Evolutionary conservation across 1,284 basidiomycete genomes (phyloP), one percentile per base, ranked within the genome.

Genomic region (Mycosarcoma mackinlayi): DNA sequence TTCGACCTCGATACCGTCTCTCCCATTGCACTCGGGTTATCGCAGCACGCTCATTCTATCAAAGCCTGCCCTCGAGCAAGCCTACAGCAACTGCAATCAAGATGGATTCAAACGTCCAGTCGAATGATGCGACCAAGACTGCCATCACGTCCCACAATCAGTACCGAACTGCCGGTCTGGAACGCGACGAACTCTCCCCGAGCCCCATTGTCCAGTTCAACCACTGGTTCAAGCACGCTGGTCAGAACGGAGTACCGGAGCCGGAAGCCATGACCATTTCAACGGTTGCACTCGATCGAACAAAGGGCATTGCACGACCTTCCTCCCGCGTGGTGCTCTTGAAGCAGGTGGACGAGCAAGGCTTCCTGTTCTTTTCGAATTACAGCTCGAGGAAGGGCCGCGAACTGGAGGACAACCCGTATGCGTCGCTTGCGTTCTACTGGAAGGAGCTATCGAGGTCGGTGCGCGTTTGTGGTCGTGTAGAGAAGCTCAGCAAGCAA

Each of bases 281-380:
- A n/a, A 80, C 78, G 7, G 67, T 62, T 8, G 52, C 72, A 5
- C 27, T 77, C 8, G 62, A 60, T 23, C 42, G 41, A 19, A n/a
- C 52, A 3, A 33, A 45, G 4, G 56, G 51, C 1, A 44, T 57
- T 7, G 49, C 65, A 23, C 53, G 76, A 7, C 95, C 95, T 16
- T 93, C 92, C 11, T 88, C 91, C 4, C 89, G 94, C 65, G 87
- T 93, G 79, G 94, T 98, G 47, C 89, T 98, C 67, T 89, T 98
- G 78, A 98, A 97, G 84, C 88, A 93, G 77, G 88, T 76, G 14
- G 75, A 93, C 78, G 41, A 70, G 7, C 14, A 47, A 10, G 80
- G 94, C 33, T 97, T 98, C 84, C 88, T 95, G 53, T 97, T 98
- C 85, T 98, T 88, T 87, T 95, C 94, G 33, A 98, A 98, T 85